Evolutionary conservation across 78 protist genomes (phyloP).

Genomic region (Dictyostelium discoideum): dicty_2.7 NC_007091.3:5080501-5081000

Average conservation of each 20-base stretch:
- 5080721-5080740: conserved; percentile 27
- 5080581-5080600: conserved; percentile 50
- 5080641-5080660: conserved; percentile 28
- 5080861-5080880: background rate
- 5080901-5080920: background rate
- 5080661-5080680: background rate
- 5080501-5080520: conserved; percentile 61
- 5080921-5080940: conserved; percentile 12
- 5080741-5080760: conserved; percentile 4
- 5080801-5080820: background rate
- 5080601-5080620: conserved; percentile 41
- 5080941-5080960: background rate
- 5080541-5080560: conserved; percentile 35
- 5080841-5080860: background rate
- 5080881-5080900: conserved; percentile 20
- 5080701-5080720: background rate
- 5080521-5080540: conserved; percentile 14
- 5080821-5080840: conserved; percentile 3
- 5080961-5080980: background rate
- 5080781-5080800: conserved; percentile 37
- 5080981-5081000: background rate
- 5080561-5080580: background rate
- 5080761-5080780: conserved; percentile 53
- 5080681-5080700: conserved; percentile 11
- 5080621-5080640: conserved; percentile 34